phyloP scores from a whole-genome alignment of 2,329 filamentous ascomycete species.

The Lomentospora prolificans region DNA sequence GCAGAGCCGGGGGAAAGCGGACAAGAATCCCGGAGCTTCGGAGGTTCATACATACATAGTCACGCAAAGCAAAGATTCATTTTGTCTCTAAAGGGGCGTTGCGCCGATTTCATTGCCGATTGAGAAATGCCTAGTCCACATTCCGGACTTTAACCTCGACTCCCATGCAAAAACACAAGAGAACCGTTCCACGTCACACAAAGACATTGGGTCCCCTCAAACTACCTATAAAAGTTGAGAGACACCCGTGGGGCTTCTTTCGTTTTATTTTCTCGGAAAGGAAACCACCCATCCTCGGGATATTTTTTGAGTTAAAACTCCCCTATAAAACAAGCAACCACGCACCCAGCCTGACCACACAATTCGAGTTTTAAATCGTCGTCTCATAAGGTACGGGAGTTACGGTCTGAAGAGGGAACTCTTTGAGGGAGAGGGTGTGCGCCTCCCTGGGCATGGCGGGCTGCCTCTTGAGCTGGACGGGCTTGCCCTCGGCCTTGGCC shows the following conservation, averaged over 20 bases:
- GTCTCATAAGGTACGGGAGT: constrained; percentile 94
- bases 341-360: not conserved
- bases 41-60: not conserved
- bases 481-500: constrained; percentile 81
- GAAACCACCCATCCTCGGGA: constrained; percentile 1
- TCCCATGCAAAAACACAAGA: constrained; percentile 3
- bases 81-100: constrained; percentile 2
- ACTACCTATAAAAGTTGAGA: not conserved
- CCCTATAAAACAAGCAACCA: not conserved
- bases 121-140: constrained; percentile 2
- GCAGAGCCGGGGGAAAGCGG: too few species aligned
- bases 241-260: not conserved
- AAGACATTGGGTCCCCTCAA: not conserved
- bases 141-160: not conserved
- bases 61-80: not conserved
- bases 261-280: not conserved
- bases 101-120: constrained; percentile 1
- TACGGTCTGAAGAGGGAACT: constrained; percentile 84
- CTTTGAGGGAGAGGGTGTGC: constrained; percentile 67
- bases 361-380: constrained; percentile 62
- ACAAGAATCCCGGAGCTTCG: too few species aligned
- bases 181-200: constrained; percentile 4
- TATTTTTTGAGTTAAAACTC: not conserved
- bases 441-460: constrained; percentile 71
- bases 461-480: constrained; percentile 88